phyloP scores from a whole-genome alignment of 306 rosid species.

The Fagus sylvatica region DNA sequence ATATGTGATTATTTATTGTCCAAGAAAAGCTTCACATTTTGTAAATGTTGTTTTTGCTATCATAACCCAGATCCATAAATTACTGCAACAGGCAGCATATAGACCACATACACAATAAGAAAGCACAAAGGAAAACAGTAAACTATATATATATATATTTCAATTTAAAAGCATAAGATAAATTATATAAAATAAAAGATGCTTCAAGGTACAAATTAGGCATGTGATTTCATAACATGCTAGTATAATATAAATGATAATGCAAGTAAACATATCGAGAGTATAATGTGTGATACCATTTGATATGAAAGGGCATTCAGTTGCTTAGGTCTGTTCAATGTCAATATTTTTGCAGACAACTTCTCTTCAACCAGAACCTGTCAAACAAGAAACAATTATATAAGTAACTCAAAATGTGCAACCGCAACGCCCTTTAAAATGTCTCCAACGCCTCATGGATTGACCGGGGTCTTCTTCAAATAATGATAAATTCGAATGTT shows the following conservation, averaged over 20 bases:
- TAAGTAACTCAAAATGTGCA: background rate
- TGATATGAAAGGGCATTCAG: constrained; percentile 68
- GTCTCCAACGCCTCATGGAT: no score
- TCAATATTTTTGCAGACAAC: constrained; percentile 48
- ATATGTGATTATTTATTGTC: no score
- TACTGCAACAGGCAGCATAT: background rate
- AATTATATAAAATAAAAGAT: background rate
- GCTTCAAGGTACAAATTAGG: background rate
- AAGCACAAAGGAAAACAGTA: background rate
- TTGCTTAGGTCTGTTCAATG: constrained; percentile 73
- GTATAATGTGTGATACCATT: constrained; percentile 48
- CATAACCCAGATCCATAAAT: no score
- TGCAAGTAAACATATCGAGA: background rate
- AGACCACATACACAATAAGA: background rate
- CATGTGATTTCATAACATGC: background rate
- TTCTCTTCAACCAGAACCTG: constrained; percentile 70
- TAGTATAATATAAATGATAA: background rate
- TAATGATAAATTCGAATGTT: no score
- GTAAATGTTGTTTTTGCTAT: no score
- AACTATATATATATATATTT: background rate
- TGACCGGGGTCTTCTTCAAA: no score
- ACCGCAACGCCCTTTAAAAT: no score
- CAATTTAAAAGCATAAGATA: background rate
- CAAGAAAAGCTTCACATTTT: no score
- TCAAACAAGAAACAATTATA: background rate